Evolutionary conservation across 108 stramenopile genomes (phyloP).

Genomic region (Cyclotella choctawhatcheeana): DNA sequence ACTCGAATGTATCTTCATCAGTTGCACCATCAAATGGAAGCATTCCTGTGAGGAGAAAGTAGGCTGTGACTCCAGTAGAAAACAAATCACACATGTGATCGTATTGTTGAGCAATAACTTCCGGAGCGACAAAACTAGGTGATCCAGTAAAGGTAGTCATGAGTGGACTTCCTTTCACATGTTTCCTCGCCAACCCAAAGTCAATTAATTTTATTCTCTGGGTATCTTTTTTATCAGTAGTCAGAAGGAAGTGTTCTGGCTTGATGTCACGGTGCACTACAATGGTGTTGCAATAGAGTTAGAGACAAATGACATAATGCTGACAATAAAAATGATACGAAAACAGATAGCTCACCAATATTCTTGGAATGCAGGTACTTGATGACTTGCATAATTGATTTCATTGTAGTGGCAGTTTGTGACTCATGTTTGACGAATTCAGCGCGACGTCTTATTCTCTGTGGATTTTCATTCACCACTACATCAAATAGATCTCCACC

Average conservation of each 20-base stretch:
- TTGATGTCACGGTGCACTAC: slow-evolving; percentile 41
- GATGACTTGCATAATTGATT: slow-evolving; percentile 36
- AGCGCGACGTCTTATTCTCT: slow-evolving; percentile 13
- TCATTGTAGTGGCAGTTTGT: slow-evolving; percentile 29
- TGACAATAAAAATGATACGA: neutral
- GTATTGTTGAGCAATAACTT: slow-evolving; percentile 44
- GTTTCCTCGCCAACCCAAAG: slow-evolving; percentile 44
- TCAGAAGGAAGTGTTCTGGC: slow-evolving; percentile 43
- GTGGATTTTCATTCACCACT: slow-evolving; percentile 37
- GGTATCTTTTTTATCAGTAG: slow-evolving; percentile 29
- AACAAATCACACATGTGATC: slow-evolving; percentile 47
- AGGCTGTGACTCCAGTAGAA: slow-evolving; percentile 44
- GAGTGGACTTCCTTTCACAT: slow-evolving; percentile 33
- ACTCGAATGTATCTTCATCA: slow-evolving; percentile 44
- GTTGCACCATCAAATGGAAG: slow-evolving; percentile 39
- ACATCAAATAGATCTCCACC: slow-evolving; percentile 49
- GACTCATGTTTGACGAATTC: slow-evolving; percentile 40
- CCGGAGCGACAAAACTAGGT: slow-evolving; percentile 45
- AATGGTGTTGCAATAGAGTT: neutral
- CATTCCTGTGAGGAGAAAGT: slow-evolving; percentile 49
- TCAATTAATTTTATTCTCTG: slow-evolving; percentile 47
- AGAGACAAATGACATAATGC: neutral
- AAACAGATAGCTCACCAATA: neutral
- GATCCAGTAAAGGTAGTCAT: slow-evolving; percentile 50
- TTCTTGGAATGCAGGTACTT: slow-evolving; percentile 37